Conservation (phyloP, 2,329 filamentous ascomycete genomes). For the Nemania bipapillata region DNA sequence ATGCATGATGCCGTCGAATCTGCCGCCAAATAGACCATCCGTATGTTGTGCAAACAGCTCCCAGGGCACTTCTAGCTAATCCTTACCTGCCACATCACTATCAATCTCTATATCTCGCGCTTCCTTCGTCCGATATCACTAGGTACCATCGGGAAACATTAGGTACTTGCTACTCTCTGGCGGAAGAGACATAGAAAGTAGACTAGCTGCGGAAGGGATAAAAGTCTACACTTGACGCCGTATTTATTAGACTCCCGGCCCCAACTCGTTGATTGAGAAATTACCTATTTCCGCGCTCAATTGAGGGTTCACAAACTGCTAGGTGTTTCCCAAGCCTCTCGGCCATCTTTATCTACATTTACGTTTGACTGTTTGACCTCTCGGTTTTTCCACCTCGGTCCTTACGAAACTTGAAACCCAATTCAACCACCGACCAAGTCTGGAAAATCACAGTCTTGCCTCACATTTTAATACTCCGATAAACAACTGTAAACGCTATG, state of each 20-base stretch:
- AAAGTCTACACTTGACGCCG: constrained; percentile 9
- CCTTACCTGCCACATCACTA: constrained; percentile 49
- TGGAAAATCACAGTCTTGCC: constrained; percentile 7
- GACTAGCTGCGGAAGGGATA: constrained; percentile 32
- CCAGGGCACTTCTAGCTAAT: constrained; percentile 45
- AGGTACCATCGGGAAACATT: constrained; percentile 29
- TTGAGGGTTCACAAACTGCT: constrained; percentile 7
- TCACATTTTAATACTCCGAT: constrained; percentile 4
- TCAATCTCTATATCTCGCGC: constrained; percentile 35
- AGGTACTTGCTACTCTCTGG: constrained; percentile 24
- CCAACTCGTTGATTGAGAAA: constrained; percentile 16
- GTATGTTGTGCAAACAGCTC: constrained; percentile 50
- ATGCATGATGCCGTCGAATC: constrained; percentile 51
- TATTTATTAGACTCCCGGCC: constrained; percentile 35
- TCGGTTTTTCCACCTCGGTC: background rate
- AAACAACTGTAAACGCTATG: constrained; percentile 40
- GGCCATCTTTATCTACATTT: background rate
- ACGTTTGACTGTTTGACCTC: background rate
- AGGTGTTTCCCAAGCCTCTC: constrained; percentile 9
- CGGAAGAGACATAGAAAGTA: constrained; percentile 31
- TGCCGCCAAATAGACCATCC: constrained; percentile 51
- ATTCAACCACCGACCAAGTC: constrained; percentile 1
- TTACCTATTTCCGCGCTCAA: constrained; percentile 13
- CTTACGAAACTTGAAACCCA: background rate
- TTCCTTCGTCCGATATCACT: constrained; percentile 37